Evolutionary conservation across 768 basidiomycete species (phyloP).

Genomic region (Cystobasidium ongulense): DNA sequence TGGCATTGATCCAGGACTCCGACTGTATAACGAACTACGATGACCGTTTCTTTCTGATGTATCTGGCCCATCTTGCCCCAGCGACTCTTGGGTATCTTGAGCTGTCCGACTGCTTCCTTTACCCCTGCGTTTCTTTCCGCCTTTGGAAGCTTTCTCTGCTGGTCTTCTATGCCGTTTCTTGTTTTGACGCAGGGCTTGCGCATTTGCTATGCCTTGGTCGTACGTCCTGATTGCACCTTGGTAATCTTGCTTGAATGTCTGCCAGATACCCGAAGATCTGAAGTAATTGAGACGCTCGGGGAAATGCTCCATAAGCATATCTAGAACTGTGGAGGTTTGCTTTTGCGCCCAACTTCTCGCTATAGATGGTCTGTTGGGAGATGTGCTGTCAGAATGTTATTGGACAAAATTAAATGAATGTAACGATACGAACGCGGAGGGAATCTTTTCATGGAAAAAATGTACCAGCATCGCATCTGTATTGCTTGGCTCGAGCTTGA

Average conservation of each 20-base stretch:
- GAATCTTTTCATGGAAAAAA: conserved; percentile 92
- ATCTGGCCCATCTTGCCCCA: neutral
- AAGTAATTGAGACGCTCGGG: conserved; percentile 76
- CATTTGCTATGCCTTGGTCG: conserved; percentile 69
- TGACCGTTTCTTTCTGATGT: neutral
- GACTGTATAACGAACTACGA: neutral
- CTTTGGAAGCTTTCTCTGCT: neutral
- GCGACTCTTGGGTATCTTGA: neutral
- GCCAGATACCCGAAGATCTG: conserved; percentile 81
- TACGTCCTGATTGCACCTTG: conserved; percentile 66
- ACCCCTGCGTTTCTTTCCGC: conserved; percentile 54
- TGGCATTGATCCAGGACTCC: conserved; percentile 3
- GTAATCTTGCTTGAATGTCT: conserved; percentile 79
- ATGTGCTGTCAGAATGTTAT: neutral
- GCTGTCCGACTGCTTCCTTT: neutral
- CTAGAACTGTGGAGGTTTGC: conserved; percentile 66
- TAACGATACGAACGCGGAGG: conserved; percentile 60
- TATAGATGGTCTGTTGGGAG: conserved; percentile 1
- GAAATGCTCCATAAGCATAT: conserved; percentile 63
- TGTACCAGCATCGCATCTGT: conserved; percentile 77
- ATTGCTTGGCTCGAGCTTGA: conserved; percentile 68
- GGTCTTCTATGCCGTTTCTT: conserved; percentile 50
- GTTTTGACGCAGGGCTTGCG: conserved; percentile 62
- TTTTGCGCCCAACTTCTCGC: conserved; percentile 74
- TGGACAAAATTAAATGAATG: neutral